These are phyloP conservation scores for Penicillium sp. DNA, from an alignment of 2,329 filamentous ascomycete genomes.

Conservation along the genomic window DNA sequence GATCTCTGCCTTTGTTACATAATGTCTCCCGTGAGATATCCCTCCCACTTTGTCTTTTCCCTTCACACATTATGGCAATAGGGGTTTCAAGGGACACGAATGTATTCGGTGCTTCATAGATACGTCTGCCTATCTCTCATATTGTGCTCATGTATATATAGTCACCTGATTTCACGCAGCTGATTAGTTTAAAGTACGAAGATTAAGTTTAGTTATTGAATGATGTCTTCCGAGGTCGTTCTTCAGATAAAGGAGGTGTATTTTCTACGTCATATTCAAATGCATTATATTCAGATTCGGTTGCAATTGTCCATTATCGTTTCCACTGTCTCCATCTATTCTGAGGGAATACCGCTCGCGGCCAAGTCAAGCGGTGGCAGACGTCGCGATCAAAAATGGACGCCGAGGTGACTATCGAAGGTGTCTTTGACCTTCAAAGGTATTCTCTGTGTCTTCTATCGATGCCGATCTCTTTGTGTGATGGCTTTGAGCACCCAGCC, in stretches of 20 bases:
- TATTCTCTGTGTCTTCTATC: too few relatives aligned
- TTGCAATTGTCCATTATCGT: background rate
- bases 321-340: background rate
- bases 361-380: background rate
- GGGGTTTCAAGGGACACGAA: background rate
- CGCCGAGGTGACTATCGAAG: background rate
- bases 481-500: too few relatives aligned
- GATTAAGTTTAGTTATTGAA: background rate
- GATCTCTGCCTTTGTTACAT: too few relatives aligned
- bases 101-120: background rate
- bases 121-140: background rate
- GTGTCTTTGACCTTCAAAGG: too few relatives aligned
- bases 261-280: background rate
- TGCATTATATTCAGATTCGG: background rate
- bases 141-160: background rate
- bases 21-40: background rate
- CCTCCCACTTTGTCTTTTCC: background rate
- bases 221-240: too few relatives aligned
- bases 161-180: too few relatives aligned
- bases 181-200: background rate
- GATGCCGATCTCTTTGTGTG: too few relatives aligned
- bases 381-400: background rate
- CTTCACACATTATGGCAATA: too few relatives aligned
- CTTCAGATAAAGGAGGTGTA: background rate
- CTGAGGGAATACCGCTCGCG: background rate